Conservation (phyloP, 768 basidiomycete species). For the Strobilomyces dryophilus region DNA sequence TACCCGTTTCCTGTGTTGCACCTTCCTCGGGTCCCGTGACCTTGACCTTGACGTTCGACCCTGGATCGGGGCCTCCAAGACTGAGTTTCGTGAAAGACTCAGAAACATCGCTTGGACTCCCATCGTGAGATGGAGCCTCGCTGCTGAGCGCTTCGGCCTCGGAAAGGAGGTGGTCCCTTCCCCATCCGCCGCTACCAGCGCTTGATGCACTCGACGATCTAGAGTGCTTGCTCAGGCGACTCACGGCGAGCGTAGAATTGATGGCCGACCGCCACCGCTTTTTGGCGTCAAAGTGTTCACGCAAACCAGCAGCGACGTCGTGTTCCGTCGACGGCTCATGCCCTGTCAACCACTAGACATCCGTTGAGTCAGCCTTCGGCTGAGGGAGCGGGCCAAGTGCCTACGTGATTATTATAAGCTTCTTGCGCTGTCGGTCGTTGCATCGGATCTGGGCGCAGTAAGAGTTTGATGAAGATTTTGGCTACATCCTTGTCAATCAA, state of each 20-base stretch:
- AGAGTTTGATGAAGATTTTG: slow-evolving; percentile 72
- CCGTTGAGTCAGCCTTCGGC: not conserved
- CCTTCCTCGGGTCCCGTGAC: slow-evolving; percentile 32
- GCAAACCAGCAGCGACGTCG: slow-evolving; percentile 69
- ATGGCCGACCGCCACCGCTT: slow-evolving; percentile 76
- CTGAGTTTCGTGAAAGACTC: slow-evolving; percentile 26
- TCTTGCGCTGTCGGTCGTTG: slow-evolving; percentile 70
- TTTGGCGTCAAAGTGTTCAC: slow-evolving; percentile 77
- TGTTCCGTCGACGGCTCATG: slow-evolving; percentile 63
- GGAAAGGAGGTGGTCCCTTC: slow-evolving; percentile 26
- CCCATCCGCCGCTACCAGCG: slow-evolving; percentile 35
- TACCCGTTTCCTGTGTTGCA: slow-evolving; percentile 21
- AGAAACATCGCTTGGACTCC: slow-evolving; percentile 17
- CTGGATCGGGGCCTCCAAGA: slow-evolving; percentile 32
- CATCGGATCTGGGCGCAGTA: slow-evolving; percentile 69
- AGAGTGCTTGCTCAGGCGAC: slow-evolving; percentile 29
- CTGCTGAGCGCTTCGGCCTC: slow-evolving; percentile 30
- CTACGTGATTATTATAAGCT: slow-evolving; percentile 63
- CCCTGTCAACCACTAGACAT: slow-evolving; percentile 65
- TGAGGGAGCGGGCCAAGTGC: slow-evolving; percentile 18
- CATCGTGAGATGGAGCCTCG: slow-evolving; percentile 33
- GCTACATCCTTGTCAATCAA: slow-evolving; percentile 40
- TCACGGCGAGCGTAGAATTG: slow-evolving; percentile 39
- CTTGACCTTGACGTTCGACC: slow-evolving; percentile 39
- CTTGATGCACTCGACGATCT: slow-evolving; percentile 26